Conservation (phyloP, 1,284 basidiomycete genomes). For the Melampsora larici-populina region DNA sequence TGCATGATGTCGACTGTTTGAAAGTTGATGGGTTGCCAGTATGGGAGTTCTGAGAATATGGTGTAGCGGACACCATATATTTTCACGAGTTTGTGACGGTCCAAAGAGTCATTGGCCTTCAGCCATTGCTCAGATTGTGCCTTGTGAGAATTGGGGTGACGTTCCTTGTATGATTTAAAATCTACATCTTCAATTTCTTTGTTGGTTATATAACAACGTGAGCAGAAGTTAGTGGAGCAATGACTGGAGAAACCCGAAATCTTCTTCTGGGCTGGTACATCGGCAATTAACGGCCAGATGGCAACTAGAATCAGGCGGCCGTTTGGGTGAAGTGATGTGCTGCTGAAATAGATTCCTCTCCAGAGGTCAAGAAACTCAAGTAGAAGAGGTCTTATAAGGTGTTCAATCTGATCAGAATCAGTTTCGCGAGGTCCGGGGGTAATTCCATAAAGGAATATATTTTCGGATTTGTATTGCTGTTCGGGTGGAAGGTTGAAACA, state of each 20-base stretch:
- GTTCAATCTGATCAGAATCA: constrained; percentile 8
- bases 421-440: no score
- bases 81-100: constrained; percentile 1
- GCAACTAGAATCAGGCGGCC: constrained; percentile 8
- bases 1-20: constrained; percentile 34
- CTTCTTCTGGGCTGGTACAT: constrained; percentile 25
- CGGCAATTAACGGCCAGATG: constrained; percentile 22
- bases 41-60: constrained; percentile 13
- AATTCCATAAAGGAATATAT: constrained; percentile 26
- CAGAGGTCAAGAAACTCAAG: not conserved
- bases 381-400: constrained; percentile 21
- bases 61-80: constrained; percentile 21
- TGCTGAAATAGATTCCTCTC: constrained; percentile 9
- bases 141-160: no score
- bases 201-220: constrained; percentile 3
- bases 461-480: constrained; percentile 16
- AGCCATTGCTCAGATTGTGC: not conserved
- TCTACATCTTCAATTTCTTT: constrained; percentile 8
- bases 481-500: constrained; percentile 34
- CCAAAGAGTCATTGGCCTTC: not conserved
- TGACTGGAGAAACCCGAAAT: constrained; percentile 17
- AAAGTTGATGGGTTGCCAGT: constrained; percentile 24
- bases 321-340: constrained; percentile 4
- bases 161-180: not conserved
- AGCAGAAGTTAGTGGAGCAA: constrained; percentile 7